Base-by-base conservation (phyloP, 148 eudicot genomes). In the Fallopia convolvulus region DNA sequence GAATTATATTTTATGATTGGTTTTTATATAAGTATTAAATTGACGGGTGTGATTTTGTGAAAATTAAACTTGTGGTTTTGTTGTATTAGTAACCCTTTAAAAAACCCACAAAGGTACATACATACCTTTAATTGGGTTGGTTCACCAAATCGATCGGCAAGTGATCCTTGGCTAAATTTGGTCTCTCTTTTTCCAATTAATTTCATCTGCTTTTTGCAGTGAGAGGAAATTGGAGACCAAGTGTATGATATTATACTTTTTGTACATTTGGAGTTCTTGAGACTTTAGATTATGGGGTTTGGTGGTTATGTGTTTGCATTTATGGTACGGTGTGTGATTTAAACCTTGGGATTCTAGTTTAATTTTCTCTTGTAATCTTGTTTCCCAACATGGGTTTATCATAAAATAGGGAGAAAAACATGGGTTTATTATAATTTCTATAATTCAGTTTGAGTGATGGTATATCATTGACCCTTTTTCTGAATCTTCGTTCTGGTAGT, bases 141-240 rank as follows among this genome's bases (percentile, higher is more conserved):
- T 66, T 66, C 50, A 18, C 61, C 23, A 55, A 55, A 32, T 63
- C 17, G 58, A 33, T 4, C 20, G 75, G 75, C 75, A 73, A 73
- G 75, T 73, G 75, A 73, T 73, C 75, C 75, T 73, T 73, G 75
- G 75, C 75, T 73, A 73, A 55, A 55, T 1, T 44, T 73, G 72
- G 72, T 68, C 72, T 39, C 72, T 5, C 46, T 33, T 33, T 68
- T 68, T 68, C 46, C 72, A 13, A 4, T 6, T 32, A 65, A 65
- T 65, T 40, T 65, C n/a, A 33, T 65, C n/a, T 65, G 71, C 71
- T 30, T 20, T 4, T 61, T 68, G 44, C 33, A 39, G 44, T 68
- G 72, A 36, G 10, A 14, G 11, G 72, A 39, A 65, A 68, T 5
- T 13, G 46, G 72, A 15, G 21, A 33, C 11, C 72, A 39, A 68